Evolutionary conservation across 352 stramenopile genomes (phyloP), one percentile per base, ranked within the genome.

Genomic region (Phytophthora constricta): DNA sequence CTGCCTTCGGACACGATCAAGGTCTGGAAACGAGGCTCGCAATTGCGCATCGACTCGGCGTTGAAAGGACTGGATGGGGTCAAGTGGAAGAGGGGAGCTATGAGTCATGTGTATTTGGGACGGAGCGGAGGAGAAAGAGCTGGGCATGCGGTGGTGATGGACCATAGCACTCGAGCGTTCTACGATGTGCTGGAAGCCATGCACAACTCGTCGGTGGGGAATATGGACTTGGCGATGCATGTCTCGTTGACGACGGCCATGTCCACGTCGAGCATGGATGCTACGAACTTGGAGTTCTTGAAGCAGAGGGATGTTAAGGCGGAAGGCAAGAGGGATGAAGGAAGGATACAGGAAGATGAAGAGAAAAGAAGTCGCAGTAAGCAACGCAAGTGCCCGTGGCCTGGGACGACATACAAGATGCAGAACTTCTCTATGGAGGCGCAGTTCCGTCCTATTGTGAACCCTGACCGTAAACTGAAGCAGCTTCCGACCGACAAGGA

Each of bases 51-150:
- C 46, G 84, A 95, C 62, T 91, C 72, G 52, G 76, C 80, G 20
- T 76, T 93, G 51, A 92, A 92, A 68, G 87, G 86, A 0, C 74
- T 95, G 49, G 83, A 95, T 27, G 82, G 86, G 11, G 63, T 92
- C 46, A 87, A 89, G 54, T 90, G 86, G 79, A 92, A 90, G 59
- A 84, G 83, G 58, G 83, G 84, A 26, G 71, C 66, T 19, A 84
- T 93, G 74, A 90, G 82, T 50, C 80, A 95, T 57, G 65, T 91
- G n/a, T 91, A 85, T 58, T 70, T 87, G 26, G 83, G 82, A 2
- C 59, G 77, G 2, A 62, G 62, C 10, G 54, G 64, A 19, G 49
- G 48, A 22, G 48, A 70, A 23, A 56, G 57, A 46, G 70, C 59
- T 1, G 76, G 82, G 11, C 80, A 87, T 43, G 84, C 79, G 1